Conservation (phyloP, 202 grass and related monocot species). For the Saccharum hybrid region DNA sequence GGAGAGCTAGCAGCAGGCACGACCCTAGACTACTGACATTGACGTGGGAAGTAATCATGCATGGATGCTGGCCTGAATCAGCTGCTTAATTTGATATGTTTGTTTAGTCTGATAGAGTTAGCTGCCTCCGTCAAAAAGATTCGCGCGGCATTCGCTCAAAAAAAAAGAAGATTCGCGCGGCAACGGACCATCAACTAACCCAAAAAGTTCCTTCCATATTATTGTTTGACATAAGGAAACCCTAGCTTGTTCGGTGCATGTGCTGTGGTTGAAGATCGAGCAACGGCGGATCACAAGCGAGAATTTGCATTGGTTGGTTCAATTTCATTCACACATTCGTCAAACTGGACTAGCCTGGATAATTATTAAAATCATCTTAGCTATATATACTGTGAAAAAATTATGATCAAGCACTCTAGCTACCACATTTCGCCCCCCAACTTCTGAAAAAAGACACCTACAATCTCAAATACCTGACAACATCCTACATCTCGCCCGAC, state of each 20-base stretch:
- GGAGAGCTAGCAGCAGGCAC: not conserved
- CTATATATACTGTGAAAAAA: not conserved
- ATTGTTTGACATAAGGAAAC: not conserved
- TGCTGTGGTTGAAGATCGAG: not conserved
- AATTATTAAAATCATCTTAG: not conserved
- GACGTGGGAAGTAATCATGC: not conserved
- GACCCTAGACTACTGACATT: not conserved
- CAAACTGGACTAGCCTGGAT: not conserved
- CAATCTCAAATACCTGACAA: too few species aligned
- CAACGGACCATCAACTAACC: not conserved
- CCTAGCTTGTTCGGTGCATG: not conserved
- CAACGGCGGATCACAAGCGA: not conserved
- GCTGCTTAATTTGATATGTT: not conserved
- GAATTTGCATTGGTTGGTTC: not conserved
- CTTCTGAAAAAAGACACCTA: too few species aligned
- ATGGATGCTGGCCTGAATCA: not conserved
- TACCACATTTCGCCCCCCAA: too few species aligned
- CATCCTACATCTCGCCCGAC: too few species aligned
- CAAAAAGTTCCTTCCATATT: not conserved
- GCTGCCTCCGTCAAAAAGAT: not conserved
- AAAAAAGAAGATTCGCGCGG: not conserved
- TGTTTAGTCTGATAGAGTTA: not conserved
- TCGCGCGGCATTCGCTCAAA: too few species aligned
- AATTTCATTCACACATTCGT: not conserved
- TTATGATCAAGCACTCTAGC: too few species aligned